phyloP scores from a whole-genome alignment of 2,329 filamentous ascomycete species.

The Fusarium haematococcum region DNA sequence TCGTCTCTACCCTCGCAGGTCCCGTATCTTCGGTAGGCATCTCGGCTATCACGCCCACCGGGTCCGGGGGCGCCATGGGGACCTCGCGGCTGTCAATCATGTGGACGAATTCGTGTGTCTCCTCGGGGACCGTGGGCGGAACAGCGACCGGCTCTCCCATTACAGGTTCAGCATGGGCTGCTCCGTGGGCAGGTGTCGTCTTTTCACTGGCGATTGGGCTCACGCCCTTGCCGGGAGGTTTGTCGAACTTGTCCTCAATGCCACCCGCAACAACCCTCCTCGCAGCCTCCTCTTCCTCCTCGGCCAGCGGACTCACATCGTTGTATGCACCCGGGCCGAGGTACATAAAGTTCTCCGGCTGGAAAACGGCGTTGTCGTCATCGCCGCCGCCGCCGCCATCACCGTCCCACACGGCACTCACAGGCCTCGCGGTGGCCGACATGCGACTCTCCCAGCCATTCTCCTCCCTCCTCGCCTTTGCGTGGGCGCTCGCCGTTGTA shows the following conservation, averaged over 20 bases:
- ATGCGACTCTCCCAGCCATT: conserved; percentile 43
- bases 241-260: conserved; percentile 33
- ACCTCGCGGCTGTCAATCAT: conserved; percentile 52
- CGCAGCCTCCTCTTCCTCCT: conserved; percentile 54
- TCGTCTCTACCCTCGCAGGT: conserved; percentile 54
- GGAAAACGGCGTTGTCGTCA: conserved; percentile 55
- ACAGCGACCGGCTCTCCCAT: conserved; percentile 26
- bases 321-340: conserved; percentile 60
- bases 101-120: conserved; percentile 37
- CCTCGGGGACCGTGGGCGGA: conserved; percentile 37
- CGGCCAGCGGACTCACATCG: conserved; percentile 58
- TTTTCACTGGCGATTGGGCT: conserved; percentile 46
- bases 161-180: conserved; percentile 14
- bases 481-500: conserved; percentile 5
- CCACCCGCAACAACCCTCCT: conserved; percentile 43
- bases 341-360: conserved; percentile 66
- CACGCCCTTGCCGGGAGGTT: conserved; percentile 38
- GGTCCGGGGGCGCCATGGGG: conserved; percentile 52
- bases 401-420: conserved; percentile 49
- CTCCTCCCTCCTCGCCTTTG: conserved; percentile 20
- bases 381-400: conserved; percentile 43
- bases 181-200: conserved; percentile 46
- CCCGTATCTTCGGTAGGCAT: conserved; percentile 59
- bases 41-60: conserved; percentile 60
- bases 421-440: conserved; percentile 49